Evolutionary conservation across 1,284 basidiomycete genomes (phyloP), one percentile per base, ranked within the genome.

Genomic region (Puccinia novopanici): DNA sequence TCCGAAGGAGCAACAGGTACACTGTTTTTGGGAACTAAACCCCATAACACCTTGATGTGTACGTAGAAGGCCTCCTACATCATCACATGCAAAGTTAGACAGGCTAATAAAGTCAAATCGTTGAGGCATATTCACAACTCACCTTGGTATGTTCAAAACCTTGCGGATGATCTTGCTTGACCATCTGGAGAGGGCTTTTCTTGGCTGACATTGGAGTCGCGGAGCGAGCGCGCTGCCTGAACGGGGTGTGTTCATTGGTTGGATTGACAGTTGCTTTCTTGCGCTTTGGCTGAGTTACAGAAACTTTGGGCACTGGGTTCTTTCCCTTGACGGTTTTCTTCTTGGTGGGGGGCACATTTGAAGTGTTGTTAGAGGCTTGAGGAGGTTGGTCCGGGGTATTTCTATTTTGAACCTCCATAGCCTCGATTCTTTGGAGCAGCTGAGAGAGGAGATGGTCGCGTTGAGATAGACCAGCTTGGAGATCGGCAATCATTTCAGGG

Each of bases 41-140:
- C 75, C 75, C 75, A 77, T 27, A 77, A 37, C 10, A 77, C 30
- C 50, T 54, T 65, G 37, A 77, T 68, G 50, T 77, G 75, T 30
- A 77, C 75, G 42, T 52, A 45, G 61, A n/a, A n/a, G n/a, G n/a
- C n/a, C n/a, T n/a, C n/a, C n/a, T n/a, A n/a, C n/a, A n/a, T n/a
- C n/a, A n/a, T 77, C 48, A 27, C 15, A 57, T 6, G 15, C 8
- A 15, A 10, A 19, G 22, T 22, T n/a, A 71, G 52, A 5, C 42
- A 30, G 34, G 8, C 9, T 5, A 10, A 5, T 6, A 54, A 22
- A n/a, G 6, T 19, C 5, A 19, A 22, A 24, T 71, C 68, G n/a
- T 52, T 19, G 17, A 50, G 9, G 40, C 4, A 48, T 8, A 17
- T 30, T 48, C 30, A 13, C 48, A 22, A 74, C 50, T 24, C 57